These are phyloP conservation scores for Oleoguttula mirabilis DNA, from an alignment of 495 filamentous ascomycete species.

Conservation along the genomic window DNA sequence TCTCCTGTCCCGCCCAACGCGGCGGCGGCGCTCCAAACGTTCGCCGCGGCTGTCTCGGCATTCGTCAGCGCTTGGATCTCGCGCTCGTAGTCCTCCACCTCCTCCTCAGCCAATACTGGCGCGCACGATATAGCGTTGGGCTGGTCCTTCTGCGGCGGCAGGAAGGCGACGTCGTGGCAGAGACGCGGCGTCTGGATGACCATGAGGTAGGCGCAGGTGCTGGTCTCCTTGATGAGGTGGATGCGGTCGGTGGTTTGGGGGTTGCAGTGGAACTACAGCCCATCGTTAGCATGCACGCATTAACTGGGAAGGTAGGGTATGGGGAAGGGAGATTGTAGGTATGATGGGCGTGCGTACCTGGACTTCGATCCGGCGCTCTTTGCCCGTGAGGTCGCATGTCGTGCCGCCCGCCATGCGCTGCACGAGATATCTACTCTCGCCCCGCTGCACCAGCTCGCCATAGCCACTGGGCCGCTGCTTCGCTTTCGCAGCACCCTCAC, in stretches of 20 bases:
- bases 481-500: conserved; percentile 32
- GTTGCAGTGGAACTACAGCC: conserved; percentile 70
- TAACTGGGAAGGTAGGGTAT: conserved; percentile 1
- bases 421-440: conserved; percentile 78
- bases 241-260: conserved; percentile 68
- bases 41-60: conserved; percentile 13
- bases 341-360: conserved; percentile 36
- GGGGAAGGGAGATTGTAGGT: too few relatives aligned
- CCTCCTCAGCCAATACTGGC: conserved; percentile 50
- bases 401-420: conserved; percentile 79
- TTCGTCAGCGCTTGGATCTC: conserved; percentile 14
- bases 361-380: conserved; percentile 72
- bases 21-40: neutral
- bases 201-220: conserved; percentile 91
- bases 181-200: conserved; percentile 85
- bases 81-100: conserved; percentile 38
- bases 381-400: conserved; percentile 81
- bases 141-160: conserved; percentile 68
- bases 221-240: conserved; percentile 87
- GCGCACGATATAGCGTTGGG: conserved; percentile 69
- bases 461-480: conserved; percentile 5
- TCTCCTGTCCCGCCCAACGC: conserved; percentile 20
- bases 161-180: conserved; percentile 85
- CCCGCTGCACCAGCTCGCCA: conserved; percentile 41
- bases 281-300: too few relatives aligned